A percentile compares a stretch with the other conserved stretches of the same genome.
Conservation (phyloP, 257 asterid genomes). For the Anisodus acutangulus region DNA sequence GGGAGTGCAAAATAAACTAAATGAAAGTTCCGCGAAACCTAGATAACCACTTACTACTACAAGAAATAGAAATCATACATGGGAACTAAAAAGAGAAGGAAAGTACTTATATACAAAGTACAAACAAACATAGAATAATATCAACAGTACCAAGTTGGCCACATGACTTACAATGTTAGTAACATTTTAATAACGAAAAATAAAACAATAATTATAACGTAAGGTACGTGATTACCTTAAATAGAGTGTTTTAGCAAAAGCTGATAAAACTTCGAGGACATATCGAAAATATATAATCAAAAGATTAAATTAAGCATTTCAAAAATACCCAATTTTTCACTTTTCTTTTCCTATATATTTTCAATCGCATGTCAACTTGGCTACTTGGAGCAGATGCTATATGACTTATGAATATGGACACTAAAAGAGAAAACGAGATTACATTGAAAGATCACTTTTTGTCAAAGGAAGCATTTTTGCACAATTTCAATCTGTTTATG, state of each 20-base stretch:
- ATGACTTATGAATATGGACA: too few relatives aligned
- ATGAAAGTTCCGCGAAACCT: not conserved
- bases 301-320: not conserved
- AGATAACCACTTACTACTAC: slow-evolving; percentile 1
- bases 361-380: not conserved
- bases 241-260: not conserved
- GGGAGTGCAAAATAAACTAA: not conserved
- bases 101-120: not conserved
- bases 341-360: not conserved
- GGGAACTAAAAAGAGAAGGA: not conserved
- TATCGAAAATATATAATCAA: not conserved
- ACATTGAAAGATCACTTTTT: too few relatives aligned
- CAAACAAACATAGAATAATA: not conserved
- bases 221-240: not conserved
- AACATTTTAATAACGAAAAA: not conserved
- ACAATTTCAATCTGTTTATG: too few relatives aligned
- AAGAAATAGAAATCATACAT: not conserved
- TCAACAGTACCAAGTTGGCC: slow-evolving; percentile 4
- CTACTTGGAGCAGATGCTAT: not conserved
- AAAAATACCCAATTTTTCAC: not conserved
- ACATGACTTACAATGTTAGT: not conserved
- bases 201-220: not conserved
- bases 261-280: not conserved
- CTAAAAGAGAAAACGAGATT: too few relatives aligned
- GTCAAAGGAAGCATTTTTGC: too few relatives aligned